Conservation (phyloP, 768 basidiomycete genomes). For the Kwoniella newhampshirensis region DNA sequence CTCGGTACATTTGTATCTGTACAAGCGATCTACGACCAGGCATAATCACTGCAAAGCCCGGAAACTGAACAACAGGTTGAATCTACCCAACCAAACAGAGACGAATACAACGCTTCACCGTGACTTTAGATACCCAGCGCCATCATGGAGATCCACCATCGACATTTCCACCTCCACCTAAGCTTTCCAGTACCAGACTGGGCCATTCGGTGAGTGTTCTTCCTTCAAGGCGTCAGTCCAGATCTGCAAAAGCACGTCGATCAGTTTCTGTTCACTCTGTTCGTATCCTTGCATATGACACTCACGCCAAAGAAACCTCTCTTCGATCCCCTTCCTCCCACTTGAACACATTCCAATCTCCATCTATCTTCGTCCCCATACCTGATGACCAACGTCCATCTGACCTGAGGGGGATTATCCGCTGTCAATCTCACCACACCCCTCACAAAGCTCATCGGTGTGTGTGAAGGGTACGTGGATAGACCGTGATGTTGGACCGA, state of each 20-base stretch:
- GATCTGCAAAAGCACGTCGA: constrained; percentile 26
- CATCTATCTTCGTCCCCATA: constrained; percentile 51
- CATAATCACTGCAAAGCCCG: no score
- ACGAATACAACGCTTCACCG: no score
- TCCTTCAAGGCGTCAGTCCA: constrained; percentile 44
- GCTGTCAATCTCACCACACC: constrained; percentile 45
- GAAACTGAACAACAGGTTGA: no score
- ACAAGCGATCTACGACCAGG: no score
- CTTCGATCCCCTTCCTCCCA: constrained; percentile 45
- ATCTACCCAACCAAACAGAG: no score
- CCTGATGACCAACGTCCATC: constrained; percentile 49
- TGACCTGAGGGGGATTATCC: constrained; percentile 48
- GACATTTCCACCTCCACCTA: background rate
- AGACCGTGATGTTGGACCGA: constrained; percentile 19
- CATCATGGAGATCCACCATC: no score
- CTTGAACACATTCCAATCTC: constrained; percentile 47
- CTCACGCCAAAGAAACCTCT: constrained; percentile 49
- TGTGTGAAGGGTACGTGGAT: constrained; percentile 14
- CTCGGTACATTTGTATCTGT: no score
- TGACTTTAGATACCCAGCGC: no score
- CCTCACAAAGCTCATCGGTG: constrained; percentile 28
- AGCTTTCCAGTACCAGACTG: constrained; percentile 45
- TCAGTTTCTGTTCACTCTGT: background rate
- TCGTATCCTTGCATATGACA: background rate
- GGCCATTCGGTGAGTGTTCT: constrained; percentile 45